Evolutionary conservation across 805 yeast genomes (phyloP).

Genomic region (Suhomyces xylopsoci): DNA sequence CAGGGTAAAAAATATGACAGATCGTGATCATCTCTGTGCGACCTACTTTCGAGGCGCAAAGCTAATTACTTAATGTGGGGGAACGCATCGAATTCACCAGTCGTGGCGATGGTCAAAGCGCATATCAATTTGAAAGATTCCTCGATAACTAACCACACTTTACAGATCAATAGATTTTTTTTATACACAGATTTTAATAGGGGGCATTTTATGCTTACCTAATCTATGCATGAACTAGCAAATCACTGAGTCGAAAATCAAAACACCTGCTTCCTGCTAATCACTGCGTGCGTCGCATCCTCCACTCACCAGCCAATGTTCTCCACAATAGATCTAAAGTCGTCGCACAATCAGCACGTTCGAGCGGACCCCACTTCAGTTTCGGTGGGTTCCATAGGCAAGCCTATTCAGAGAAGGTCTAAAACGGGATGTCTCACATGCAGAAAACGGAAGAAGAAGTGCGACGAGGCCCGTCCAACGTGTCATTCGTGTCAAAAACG

Average conservation of each 20-base stretch:
- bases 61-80: not conserved
- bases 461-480: conserved; percentile 12
- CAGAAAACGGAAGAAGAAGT: conserved; percentile 11
- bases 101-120: not conserved
- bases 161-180: not conserved
- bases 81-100: not conserved
- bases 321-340: not conserved
- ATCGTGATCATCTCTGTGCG: not conserved
- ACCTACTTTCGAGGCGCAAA: not conserved
- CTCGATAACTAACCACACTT: not conserved
- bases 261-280: not conserved
- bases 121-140: too few relatives aligned
- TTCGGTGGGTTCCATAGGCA: not conserved
- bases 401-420: conserved; percentile 5
- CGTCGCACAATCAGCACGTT: not conserved
- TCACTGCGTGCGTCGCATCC: not conserved
- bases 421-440: conserved; percentile 12
- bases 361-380: not conserved
- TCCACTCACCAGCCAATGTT: not conserved
- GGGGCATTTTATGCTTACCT: not conserved
- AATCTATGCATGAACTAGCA: not conserved
- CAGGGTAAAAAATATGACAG: too few relatives aligned
- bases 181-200: not conserved
- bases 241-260: not conserved
- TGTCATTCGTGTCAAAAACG: conserved; percentile 8